Evolutionary conservation across 805 yeast genomes (phyloP), one percentile per base, ranked within the genome.

Genomic region (Wickerhamomyces bovis): DNA sequence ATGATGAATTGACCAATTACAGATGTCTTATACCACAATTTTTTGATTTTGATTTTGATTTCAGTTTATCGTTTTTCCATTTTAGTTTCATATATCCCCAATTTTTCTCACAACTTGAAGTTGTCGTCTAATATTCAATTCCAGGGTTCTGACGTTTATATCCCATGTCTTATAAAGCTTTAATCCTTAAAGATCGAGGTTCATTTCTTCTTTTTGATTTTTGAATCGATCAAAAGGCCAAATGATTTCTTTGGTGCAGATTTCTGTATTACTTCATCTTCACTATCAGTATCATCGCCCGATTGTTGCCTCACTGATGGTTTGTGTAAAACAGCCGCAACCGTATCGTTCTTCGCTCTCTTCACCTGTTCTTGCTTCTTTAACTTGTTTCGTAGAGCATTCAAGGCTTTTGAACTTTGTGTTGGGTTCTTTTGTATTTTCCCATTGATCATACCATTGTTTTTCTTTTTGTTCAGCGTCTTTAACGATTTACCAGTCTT

Each of bases 321-420:
- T 30, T 38, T 30, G 22, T 33, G n/a, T 9, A 33, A 18, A 33
- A 33, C 20, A 15, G 36, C 36, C n/a, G 36, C 40, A 30, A 44
- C 35, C 19, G 35, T 38, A 20, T 23, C 36, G 25, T 39, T 21
- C 38, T 39, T 38, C 13, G 36, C 26, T 44, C 43, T 30, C 48
- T 45, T 41, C 12, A 38, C 20, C 20, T 7, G 13, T 51, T 42
- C 38, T 49, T 55, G 18, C 22, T 53, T 55, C 35, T 54, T 51
- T 49, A 58, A 43, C 41, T 58, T 60, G 39, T 57, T 58, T 43
- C 52, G 53, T 16, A 60, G 42, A 1, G 64, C 58, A 16, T 39
- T 42, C 20, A 60, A 26, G 1, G 62, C 61, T 39, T 53, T 56
- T 2, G 61, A 56, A 26, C 56, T 56, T 9, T 44, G 35, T 19